Conservation (phyloP, 2,329 filamentous ascomycete species). For the Botrytis byssoidea region DNA sequence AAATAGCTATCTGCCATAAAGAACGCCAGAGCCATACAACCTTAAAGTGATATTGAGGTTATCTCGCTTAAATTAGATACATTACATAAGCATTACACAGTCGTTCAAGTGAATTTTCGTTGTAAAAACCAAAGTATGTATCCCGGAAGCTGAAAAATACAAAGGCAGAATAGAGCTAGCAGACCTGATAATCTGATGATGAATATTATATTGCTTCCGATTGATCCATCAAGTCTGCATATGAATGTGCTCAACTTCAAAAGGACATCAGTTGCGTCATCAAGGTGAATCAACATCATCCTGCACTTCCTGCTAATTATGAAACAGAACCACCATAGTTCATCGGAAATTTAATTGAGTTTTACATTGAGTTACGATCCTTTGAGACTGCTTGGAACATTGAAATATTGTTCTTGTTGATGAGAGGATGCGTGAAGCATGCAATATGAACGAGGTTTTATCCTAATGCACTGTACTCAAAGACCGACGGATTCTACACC, state of each 20-base stretch:
- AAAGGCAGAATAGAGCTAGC: neutral
- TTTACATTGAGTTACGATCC: neutral
- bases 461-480: neutral
- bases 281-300: neutral
- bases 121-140: neutral
- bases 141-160: too few species aligned
- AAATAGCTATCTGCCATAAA: neutral
- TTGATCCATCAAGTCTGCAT: neutral
- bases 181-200: fast-evolving
- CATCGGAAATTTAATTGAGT: neutral
- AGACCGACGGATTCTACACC: neutral
- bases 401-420: neutral
- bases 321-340: neutral
- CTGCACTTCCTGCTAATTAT: neutral
- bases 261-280: neutral
- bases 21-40: neutral
- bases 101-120: neutral
- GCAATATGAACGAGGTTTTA: too few species aligned
- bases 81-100: neutral
- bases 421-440: neutral
- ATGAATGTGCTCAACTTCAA: neutral
- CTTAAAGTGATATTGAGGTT: neutral
- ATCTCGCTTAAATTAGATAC: neutral
- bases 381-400: neutral
- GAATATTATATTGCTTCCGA: neutral